A percentile compares a stretch with the other conserved stretches of the same genome.
These are phyloP conservation scores for Galerina sulciceps DNA, from an alignment of 768 basidiomycete genomes.

Conservation along the genomic window DNA sequence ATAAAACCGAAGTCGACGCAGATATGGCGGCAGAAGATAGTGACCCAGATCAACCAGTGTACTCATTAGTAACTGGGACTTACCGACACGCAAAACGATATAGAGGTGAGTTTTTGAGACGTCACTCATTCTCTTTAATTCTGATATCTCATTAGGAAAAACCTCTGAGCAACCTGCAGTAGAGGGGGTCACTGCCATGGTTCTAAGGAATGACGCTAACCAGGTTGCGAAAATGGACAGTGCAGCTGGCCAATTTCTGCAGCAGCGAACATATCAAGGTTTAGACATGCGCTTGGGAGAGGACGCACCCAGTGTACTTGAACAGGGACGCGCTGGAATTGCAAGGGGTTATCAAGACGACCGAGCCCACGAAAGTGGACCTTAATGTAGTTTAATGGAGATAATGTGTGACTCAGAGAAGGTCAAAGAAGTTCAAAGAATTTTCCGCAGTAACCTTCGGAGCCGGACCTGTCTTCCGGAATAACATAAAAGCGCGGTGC, in stretches of 20 bases:
- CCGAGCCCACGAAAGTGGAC: slow-evolving; percentile 22
- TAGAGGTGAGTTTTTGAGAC: slow-evolving; percentile 32
- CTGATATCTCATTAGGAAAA: neutral
- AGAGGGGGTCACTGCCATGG: slow-evolving; percentile 41
- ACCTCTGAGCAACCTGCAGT: slow-evolving; percentile 10
- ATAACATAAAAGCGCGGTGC: no score
- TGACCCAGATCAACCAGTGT: slow-evolving; percentile 76
- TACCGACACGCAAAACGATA: slow-evolving; percentile 81
- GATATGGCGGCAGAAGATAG: slow-evolving; percentile 28
- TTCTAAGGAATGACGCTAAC: slow-evolving; percentile 67
- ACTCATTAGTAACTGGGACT: slow-evolving; percentile 85
- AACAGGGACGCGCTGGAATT: slow-evolving; percentile 90
- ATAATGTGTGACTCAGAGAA: no score
- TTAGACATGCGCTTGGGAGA: slow-evolving; percentile 78
- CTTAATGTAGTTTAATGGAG: no score
- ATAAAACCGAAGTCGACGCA: neutral
- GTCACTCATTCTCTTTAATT: neutral
- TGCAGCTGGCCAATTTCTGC: slow-evolving; percentile 80
- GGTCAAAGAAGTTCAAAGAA: no score
- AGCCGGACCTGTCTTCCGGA: no score
- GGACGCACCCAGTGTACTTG: slow-evolving; percentile 79
- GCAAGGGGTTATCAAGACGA: slow-evolving; percentile 84
- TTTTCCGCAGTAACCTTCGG: no score
- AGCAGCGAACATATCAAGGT: slow-evolving; percentile 76
- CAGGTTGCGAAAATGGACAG: slow-evolving; percentile 65